Conservation (phyloP, 108 stramenopile genomes). For the Nitzschia sp. region DNA sequence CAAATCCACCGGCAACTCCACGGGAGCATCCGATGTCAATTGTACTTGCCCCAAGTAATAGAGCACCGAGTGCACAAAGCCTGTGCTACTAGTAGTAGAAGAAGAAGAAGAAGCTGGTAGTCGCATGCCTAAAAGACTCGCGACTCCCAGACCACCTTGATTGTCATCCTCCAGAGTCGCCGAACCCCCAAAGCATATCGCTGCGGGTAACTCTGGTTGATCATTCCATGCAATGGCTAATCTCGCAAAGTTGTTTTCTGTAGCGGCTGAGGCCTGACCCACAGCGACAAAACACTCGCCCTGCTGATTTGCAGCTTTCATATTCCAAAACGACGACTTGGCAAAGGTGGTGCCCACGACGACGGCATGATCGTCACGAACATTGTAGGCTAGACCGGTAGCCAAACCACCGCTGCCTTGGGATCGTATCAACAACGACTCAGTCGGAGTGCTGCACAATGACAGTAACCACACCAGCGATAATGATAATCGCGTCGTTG, state of each 20-base stretch:
- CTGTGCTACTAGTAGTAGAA: not conserved
- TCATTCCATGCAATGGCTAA: not conserved
- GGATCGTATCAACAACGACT: conserved; percentile 6
- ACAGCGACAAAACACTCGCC: conserved; percentile 5
- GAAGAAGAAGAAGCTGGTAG: not conserved
- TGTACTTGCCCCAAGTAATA: not conserved
- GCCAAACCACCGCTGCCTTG: conserved; percentile 10
- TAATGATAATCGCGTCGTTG: too few species aligned
- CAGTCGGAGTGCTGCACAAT: not conserved
- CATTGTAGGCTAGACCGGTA: conserved; percentile 11
- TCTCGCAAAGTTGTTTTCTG: not conserved
- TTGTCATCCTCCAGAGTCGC: not conserved
- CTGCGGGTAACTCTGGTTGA: not conserved
- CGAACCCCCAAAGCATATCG: conserved; percentile 3
- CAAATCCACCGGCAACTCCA: not conserved
- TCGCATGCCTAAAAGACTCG: not conserved
- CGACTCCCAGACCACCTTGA: not conserved
- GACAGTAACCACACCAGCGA: not conserved
- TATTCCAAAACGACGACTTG: not conserved
- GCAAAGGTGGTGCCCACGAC: conserved; percentile 11
- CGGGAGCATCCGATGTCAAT: not conserved
- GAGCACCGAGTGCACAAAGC: not conserved
- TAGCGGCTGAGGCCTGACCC: not conserved
- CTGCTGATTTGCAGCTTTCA: not conserved
- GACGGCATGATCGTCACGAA: not conserved